Base-by-base conservation (phyloP, 2,329 filamentous ascomycete species). In the Fusarium armeniacum region DNA sequence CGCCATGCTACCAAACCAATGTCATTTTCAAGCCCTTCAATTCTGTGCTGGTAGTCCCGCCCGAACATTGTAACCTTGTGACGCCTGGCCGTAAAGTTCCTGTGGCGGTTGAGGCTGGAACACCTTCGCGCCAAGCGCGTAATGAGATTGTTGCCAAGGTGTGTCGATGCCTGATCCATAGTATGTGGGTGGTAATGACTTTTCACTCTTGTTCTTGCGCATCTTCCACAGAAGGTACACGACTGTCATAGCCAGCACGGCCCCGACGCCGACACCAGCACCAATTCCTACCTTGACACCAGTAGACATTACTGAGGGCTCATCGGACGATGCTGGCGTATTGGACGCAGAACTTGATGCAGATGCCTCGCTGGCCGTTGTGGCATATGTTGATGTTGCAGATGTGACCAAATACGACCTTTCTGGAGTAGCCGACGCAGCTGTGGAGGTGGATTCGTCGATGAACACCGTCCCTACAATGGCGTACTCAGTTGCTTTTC, bases 391-490 rank as follows among this genome's bases (percentile, higher is more conserved):
- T 30, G 65, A 69, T 41, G 38, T 43, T 24, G 51, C 10, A 13
- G 22, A 36, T 5, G 59, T 33, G 1, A 58, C 16, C 5, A 44
- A 50, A 26, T 56, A 38, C 18, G 12, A 20, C 30, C 13, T 5
- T 5, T 54, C 53, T 24, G 53, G 53, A 13, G 33, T 69, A 5
- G 51, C 36, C 4, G 35, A 18, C 33, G 52, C 15, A 9, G 51
- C 28, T 12, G 62, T 56, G 11, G 62, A 53, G 1, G 56, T 66
- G 1, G 58, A 24, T 6, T 58, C 35, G n/a, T 24, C 50, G 12
- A n/a, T 45, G 20, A 60, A 63, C n/a, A 68, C n/a, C 13, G 70
- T 69, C 16, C 65, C 56, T 11, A 76, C 45, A 32, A 71, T 59
- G 1, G 57, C 40, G 18, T 73, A 76, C 45, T 43, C 50, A 26